Conservation (phyloP, 2,329 filamentous ascomycete species). For the Beauveria australis region DNA sequence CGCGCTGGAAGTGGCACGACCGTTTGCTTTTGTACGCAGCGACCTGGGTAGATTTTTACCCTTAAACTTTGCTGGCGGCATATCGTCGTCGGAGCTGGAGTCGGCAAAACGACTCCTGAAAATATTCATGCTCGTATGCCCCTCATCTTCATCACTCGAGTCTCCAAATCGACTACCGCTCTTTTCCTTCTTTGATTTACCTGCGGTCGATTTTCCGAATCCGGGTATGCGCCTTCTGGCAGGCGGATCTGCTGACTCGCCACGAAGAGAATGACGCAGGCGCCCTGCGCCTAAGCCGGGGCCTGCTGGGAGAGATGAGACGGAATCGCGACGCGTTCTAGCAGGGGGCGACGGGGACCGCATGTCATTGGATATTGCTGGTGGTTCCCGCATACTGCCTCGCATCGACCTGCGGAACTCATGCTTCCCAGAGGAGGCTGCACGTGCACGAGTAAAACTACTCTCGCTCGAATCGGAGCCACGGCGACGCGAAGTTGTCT, state of each 20-base stretch:
- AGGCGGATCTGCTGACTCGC: constrained; percentile 28
- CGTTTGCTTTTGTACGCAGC: constrained; percentile 15
- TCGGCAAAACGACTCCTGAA: constrained; percentile 59
- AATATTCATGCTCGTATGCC: constrained; percentile 16
- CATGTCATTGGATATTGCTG: constrained; percentile 35
- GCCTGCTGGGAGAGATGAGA: constrained; percentile 28
- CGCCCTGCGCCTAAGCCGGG: constrained; percentile 18
- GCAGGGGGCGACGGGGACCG: constrained; percentile 62
- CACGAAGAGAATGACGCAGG: constrained; percentile 40
- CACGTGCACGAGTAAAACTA: constrained; percentile 65
- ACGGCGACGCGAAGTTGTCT: constrained; percentile 38
- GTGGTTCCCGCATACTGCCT: constrained; percentile 18
- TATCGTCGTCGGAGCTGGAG: constrained; percentile 59
- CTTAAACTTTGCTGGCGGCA: not conserved
- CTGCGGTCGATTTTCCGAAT: constrained; percentile 31
- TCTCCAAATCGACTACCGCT: constrained; percentile 48
- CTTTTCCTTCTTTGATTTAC: constrained; percentile 31
- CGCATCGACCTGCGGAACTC: constrained; percentile 72
- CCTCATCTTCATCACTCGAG: constrained; percentile 54
- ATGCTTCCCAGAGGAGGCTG: constrained; percentile 38
- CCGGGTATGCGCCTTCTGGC: constrained; percentile 33
- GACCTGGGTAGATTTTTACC: constrained; percentile 17
- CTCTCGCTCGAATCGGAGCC: constrained; percentile 65
- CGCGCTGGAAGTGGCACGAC: constrained; percentile 14
- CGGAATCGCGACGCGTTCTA: constrained; percentile 38